Evolutionary conservation across 305 asterid species (phyloP).

Genomic region (Fraxinus latifolia): DNA sequence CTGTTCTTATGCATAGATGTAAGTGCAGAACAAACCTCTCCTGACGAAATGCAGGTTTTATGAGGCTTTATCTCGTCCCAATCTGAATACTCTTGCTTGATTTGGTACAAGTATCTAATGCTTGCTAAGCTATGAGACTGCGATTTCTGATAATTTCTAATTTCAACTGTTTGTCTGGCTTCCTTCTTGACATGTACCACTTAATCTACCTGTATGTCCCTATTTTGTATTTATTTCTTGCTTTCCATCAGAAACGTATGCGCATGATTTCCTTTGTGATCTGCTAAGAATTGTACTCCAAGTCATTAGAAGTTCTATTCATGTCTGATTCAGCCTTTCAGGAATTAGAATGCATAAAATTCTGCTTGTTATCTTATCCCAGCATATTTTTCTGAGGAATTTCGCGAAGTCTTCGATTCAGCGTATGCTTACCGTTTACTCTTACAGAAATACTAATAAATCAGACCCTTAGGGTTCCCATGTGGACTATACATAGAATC

Average conservation of each 20-base stretch:
- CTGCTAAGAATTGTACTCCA: conserved; percentile 3
- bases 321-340: background rate
- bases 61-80: conserved; percentile 17
- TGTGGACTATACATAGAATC: conserved; percentile 8
- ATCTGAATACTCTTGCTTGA: conserved; percentile 22
- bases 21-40: conserved; percentile 19
- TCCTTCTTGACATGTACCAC: conserved; percentile 15
- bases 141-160: conserved; percentile 12
- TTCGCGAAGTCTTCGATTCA: conserved; percentile 10
- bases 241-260: background rate
- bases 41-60: conserved; percentile 21
- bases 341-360: conserved; percentile 3
- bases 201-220: conserved; percentile 8
- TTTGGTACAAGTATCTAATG: conserved; percentile 12
- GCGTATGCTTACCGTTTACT: conserved; percentile 7
- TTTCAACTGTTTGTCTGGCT: conserved; percentile 17
- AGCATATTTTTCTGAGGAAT: background rate
- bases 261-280: background rate
- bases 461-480: background rate
- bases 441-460: background rate
- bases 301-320: background rate
- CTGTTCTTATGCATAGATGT: conserved; percentile 21
- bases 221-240: conserved; percentile 8
- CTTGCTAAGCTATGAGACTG: conserved; percentile 18
- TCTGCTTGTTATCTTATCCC: background rate